Evolutionary conservation across 1,139 yeast genomes (phyloP).

Genomic region (Lodderomyces beijingensis): DNA sequence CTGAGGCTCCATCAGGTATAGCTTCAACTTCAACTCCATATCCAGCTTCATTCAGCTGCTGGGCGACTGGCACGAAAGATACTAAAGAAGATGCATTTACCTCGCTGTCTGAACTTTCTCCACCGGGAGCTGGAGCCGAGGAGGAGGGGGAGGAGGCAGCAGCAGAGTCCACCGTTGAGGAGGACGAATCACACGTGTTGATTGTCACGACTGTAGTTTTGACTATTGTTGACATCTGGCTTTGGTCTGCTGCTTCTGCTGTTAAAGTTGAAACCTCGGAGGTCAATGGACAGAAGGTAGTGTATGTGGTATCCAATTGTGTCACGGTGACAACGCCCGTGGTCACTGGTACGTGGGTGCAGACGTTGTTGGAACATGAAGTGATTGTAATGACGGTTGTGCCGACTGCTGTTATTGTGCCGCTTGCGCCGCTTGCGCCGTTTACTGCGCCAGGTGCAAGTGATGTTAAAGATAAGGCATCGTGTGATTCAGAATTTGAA

Average conservation of each 20-base stretch:
- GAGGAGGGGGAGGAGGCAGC: slow-evolving; percentile 1
- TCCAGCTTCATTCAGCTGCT: no score
- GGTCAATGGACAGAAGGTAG: slow-evolving; percentile 32
- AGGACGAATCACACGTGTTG: no score
- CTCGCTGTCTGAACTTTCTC: no score
- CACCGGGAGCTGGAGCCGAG: slow-evolving; percentile 7
- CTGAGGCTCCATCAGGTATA: no score
- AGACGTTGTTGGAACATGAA: slow-evolving; percentile 37
- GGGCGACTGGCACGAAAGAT: no score
- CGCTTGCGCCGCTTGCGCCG: slow-evolving; percentile 13
- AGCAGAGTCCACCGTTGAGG: no score
- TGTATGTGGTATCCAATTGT: slow-evolving; percentile 23
- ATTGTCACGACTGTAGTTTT: no score
- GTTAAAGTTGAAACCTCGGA: no score
- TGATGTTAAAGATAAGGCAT: slow-evolving; percentile 26
- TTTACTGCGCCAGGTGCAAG: slow-evolving; percentile 2
- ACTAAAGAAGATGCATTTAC: no score
- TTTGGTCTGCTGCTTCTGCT: no score
- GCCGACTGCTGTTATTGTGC: slow-evolving; percentile 26
- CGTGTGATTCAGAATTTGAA: slow-evolving; percentile 41
- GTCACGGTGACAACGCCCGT: slow-evolving; percentile 32
- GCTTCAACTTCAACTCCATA: no score
- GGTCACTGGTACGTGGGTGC: slow-evolving; percentile 27
- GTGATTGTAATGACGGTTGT: slow-evolving; percentile 43
- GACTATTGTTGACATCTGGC: no score